Conservation (phyloP, 306 rosid genomes). For the Acacia confusa region DNA sequence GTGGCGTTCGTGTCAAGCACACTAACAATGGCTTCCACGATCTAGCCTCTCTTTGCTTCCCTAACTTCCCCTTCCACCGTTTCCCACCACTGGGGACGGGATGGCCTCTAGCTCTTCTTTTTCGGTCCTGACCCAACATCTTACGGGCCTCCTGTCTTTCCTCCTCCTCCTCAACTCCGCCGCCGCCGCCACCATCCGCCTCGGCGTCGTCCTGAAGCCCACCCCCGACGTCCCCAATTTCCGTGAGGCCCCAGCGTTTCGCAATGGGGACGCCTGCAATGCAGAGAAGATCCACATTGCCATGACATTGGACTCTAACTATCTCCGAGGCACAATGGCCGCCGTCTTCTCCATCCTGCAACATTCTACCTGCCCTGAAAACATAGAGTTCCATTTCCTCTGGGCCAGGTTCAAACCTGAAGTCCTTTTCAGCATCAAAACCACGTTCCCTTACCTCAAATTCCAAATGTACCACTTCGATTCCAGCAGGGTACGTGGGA, state of each 20-base stretch:
- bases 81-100: conserved; percentile 49
- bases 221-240: conserved; percentile 43
- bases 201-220: conserved; percentile 54
- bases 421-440: conserved; percentile 60
- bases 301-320: conserved; percentile 86
- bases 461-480: conserved; percentile 69
- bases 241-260: conserved; percentile 74
- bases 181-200: conserved; percentile 41
- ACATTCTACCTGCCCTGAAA: conserved; percentile 78
- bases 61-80: conserved; percentile 26
- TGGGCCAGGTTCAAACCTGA: conserved; percentile 66
- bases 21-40: conserved; percentile 51
- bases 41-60: conserved; percentile 33
- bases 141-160: conserved; percentile 17
- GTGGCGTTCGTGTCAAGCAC: conserved; percentile 46
- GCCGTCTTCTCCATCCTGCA: conserved; percentile 76
- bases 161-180: not conserved
- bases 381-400: conserved; percentile 70
- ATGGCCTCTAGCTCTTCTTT: conserved; percentile 64
- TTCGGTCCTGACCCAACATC: not conserved
- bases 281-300: conserved; percentile 61
- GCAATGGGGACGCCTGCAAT: conserved; percentile 57
- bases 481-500: conserved; percentile 62
- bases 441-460: conserved; percentile 79
- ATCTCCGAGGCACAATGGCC: conserved; percentile 80